Conservation (phyloP, 2,329 filamentous ascomycete genomes). For the Sclerotinia minor region DNA sequence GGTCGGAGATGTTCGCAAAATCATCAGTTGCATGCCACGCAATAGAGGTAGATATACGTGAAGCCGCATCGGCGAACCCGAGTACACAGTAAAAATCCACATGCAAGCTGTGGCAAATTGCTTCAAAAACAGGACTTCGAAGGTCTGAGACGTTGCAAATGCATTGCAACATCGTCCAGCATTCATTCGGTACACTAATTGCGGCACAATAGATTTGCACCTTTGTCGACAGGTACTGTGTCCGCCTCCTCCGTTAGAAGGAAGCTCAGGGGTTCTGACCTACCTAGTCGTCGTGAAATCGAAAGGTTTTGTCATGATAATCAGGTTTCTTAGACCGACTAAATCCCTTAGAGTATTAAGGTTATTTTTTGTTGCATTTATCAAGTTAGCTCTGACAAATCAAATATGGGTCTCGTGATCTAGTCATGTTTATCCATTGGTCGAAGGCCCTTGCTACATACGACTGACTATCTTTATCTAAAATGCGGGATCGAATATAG, state of each 20-base stretch:
- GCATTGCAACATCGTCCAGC: slow-evolving; percentile 11
- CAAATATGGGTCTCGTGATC: slow-evolving; percentile 9
- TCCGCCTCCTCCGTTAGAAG: background rate
- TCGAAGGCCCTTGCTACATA: background rate
- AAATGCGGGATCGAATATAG: slow-evolving; percentile 4
- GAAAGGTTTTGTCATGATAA: slow-evolving; percentile 10
- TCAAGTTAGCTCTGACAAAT: slow-evolving; percentile 6
- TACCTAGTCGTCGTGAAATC: slow-evolving; percentile 3
- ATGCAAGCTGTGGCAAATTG: slow-evolving; percentile 1
- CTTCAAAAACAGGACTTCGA: slow-evolving; percentile 3
- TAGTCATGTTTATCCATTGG: slow-evolving; percentile 11
- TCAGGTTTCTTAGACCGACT: background rate
- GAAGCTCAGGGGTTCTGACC: background rate
- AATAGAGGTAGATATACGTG: slow-evolving; percentile 9
- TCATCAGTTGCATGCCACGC: slow-evolving; percentile 7
- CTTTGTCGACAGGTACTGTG: background rate
- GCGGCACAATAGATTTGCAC: slow-evolving; percentile 5
- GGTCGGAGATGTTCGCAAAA: background rate
- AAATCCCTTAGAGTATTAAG: background rate
- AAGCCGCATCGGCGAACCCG: slow-evolving; percentile 7
- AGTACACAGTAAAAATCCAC: background rate
- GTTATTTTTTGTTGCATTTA: background rate
- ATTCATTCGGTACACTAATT: background rate
- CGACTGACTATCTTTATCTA: background rate
- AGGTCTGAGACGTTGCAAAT: slow-evolving; percentile 17